These are phyloP conservation scores for Russula ochroleuca DNA, from an alignment of 768 basidiomycete genomes.

Conservation along the genomic window DNA sequence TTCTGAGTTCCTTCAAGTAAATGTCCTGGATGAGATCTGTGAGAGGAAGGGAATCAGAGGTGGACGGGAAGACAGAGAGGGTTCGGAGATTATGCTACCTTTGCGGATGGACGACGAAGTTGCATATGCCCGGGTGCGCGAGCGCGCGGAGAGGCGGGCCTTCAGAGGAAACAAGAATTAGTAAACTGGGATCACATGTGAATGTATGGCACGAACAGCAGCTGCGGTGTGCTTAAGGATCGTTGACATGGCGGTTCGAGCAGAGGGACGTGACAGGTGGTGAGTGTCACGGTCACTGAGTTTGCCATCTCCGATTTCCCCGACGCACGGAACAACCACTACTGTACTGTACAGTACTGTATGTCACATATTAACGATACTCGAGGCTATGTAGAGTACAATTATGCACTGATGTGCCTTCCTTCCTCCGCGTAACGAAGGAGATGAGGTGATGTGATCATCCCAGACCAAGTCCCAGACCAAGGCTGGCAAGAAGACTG, in stretches of 20 bases:
- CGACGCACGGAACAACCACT: neutral
- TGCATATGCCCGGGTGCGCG: slow-evolving; percentile 51
- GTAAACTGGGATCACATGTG: slow-evolving; percentile 10
- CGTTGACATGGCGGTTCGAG: slow-evolving; percentile 47
- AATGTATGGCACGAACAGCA: slow-evolving; percentile 29
- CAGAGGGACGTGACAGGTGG: neutral
- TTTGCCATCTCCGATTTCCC: neutral
- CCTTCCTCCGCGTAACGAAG: neutral
- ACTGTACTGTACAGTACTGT: neutral
- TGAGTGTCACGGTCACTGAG: neutral
- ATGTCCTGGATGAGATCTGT: slow-evolving; percentile 90
- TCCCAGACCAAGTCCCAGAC: neutral
- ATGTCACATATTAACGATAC: too few species aligned
- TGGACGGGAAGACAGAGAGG: slow-evolving; percentile 9
- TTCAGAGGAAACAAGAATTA: slow-evolving; percentile 29
- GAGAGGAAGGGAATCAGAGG: slow-evolving; percentile 21
- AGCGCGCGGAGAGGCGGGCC: slow-evolving; percentile 49
- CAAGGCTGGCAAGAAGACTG: too few species aligned
- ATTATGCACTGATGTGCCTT: too few species aligned
- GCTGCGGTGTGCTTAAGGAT: slow-evolving; percentile 59
- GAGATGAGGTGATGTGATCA: neutral
- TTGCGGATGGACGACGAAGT: slow-evolving; percentile 57
- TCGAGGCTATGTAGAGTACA: neutral
- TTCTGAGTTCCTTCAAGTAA: slow-evolving; percentile 84
- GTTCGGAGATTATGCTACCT: slow-evolving; percentile 43